Conservation (phyloP, 2,329 filamentous ascomycete genomes). For the Pseudopyricularia javanii region DNA sequence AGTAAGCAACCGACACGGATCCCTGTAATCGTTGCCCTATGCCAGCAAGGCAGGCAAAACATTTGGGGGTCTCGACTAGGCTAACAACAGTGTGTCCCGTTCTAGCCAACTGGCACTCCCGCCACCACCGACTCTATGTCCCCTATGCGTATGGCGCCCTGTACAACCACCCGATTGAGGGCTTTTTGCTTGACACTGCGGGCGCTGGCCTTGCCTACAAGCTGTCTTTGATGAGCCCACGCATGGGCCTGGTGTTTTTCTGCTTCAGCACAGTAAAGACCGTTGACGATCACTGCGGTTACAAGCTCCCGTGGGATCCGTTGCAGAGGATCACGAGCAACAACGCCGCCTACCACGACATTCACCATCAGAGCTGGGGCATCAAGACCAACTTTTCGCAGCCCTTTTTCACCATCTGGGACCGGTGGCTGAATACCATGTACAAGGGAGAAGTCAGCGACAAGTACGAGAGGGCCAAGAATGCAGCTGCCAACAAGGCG, state of each 20-base stretch:
- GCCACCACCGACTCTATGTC: slow-evolving; percentile 93
- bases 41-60: neutral
- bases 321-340: slow-evolving; percentile 86
- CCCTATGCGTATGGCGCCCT: slow-evolving; percentile 94
- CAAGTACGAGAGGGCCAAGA: slow-evolving; percentile 26
- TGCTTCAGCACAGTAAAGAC: slow-evolving; percentile 86
- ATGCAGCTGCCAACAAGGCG: slow-evolving; percentile 19
- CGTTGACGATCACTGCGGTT: slow-evolving; percentile 94
- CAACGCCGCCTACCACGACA: slow-evolving; percentile 93
- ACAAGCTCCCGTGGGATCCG: slow-evolving; percentile 89
- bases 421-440: slow-evolving; percentile 66
- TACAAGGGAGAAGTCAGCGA: slow-evolving; percentile 54
- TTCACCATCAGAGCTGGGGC: slow-evolving; percentile 97
- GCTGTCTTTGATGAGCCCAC: slow-evolving; percentile 65
- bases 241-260: slow-evolving; percentile 85
- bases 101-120: slow-evolving; percentile 75
- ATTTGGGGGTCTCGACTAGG: neutral
- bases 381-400: slow-evolving; percentile 94
- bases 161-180: slow-evolving; percentile 93
- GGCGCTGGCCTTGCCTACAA: slow-evolving; percentile 80
- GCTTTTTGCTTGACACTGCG: slow-evolving; percentile 83
- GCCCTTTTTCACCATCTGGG: slow-evolving; percentile 95
- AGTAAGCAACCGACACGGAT: slow-evolving; percentile 41
- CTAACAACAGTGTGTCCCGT: neutral
- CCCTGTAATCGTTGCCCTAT: neutral